Percentiles rank a stretch among this genome's conserved stretches.
These are phyloP conservation scores for Auriscalpium microsporum DNA, from an alignment of 768 basidiomycete genomes.

Conservation along the genomic window DNA sequence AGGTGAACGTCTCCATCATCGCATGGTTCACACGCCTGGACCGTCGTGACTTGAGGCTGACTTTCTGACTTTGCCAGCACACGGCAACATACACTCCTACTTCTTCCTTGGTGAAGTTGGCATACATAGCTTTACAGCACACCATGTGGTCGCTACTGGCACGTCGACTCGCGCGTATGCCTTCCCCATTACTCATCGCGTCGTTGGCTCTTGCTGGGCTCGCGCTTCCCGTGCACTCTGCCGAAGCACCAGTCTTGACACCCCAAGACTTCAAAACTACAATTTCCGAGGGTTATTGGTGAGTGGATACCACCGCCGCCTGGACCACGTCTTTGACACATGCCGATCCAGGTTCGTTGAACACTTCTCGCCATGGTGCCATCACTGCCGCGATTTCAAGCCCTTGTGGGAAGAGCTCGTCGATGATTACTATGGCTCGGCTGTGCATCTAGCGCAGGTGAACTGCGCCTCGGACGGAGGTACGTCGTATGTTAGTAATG, in stretches of 20 bases:
- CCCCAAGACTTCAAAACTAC: constrained; percentile 51
- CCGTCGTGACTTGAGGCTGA: too few species aligned
- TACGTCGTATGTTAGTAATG: constrained; percentile 26
- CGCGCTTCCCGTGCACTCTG: constrained; percentile 17
- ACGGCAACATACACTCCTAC: neutral
- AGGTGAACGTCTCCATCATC: constrained; percentile 47
- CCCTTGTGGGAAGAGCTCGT: constrained; percentile 77
- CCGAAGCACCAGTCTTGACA: constrained; percentile 31
- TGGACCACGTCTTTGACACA: neutral
- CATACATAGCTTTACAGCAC: neutral
- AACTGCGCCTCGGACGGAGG: constrained; percentile 75
- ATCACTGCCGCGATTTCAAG: constrained; percentile 70
- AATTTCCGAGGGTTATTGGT: constrained; percentile 55
- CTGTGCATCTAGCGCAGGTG: constrained; percentile 68
- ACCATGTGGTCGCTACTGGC: neutral
- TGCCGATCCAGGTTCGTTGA: constrained; percentile 56
- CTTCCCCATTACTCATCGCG: constrained; percentile 9
- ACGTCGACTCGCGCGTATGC: neutral
- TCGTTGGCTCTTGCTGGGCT: constrained; percentile 7
- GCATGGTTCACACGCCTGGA: neutral
- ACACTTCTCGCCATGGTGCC: constrained; percentile 81
- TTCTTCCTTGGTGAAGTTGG: too few species aligned
- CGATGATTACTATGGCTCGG: constrained; percentile 37
- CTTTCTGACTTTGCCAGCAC: too few species aligned
- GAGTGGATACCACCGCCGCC: neutral